Evolutionary conservation across 75 land plant genomes (phyloP), one percentile per base, ranked within the genome.

Genomic region (Cryptomeria japonica): DNA sequence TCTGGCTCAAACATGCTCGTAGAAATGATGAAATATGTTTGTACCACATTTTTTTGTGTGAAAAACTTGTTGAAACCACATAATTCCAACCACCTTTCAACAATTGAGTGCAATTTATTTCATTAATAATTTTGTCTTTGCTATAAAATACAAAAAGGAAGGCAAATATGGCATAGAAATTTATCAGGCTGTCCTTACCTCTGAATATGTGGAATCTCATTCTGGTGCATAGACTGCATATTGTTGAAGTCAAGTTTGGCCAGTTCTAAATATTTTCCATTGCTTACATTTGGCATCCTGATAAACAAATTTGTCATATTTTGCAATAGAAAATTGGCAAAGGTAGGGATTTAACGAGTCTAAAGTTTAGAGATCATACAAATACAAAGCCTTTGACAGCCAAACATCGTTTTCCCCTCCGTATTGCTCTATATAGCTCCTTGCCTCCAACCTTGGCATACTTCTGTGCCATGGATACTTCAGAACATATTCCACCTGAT

Each of bases 1-100:
- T 44, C 70, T 12, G 93, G 92, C 72, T 92, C 90, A 0, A 89
- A 55, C 25, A 91, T 64, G 11, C 32, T 13, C 3, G 92, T 88
- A 68, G 89, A 41, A 18, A 93, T 15, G 73, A 88, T 87, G 51
- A 91, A 84, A 86, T 89, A 90, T 91, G 92, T 92, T 86, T 92
- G 89, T 12, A 87, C 14, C 41, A 88, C 86, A 39, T 89, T 89
- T 42, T 92, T 86, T 78, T 92, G 88, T 2, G 86, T 89, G 58
- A 93, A 90, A 15, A n/a, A 49, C 77, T 93, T 89, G 6, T 90
- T 80, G 36, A 96, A 88, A 7, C 88, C 89, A 46, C 90, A 86
- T 0, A 87, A 86, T n/a, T 87, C 83, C 89, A 93, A 91, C 98
- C 98, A 97, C 85, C 97, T 93, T 46, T 58, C 32, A 70, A 84